Evolutionary conservation across 805 yeast genomes (phyloP).

Genomic region (Ogataea polymorpha): DNA sequence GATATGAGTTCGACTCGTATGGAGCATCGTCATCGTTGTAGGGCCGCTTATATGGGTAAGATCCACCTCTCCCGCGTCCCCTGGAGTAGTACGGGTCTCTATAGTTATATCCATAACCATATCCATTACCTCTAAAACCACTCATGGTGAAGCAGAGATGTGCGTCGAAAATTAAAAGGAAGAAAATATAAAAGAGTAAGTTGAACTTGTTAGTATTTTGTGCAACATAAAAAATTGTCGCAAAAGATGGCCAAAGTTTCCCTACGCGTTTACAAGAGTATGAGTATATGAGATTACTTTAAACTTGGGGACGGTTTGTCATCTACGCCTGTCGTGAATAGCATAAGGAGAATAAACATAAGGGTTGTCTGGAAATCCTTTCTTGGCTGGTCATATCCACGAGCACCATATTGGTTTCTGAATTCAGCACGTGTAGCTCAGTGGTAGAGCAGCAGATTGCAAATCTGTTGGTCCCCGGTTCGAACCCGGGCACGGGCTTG

Average conservation of each 20-base stretch:
- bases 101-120: conserved; percentile 7
- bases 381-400: not conserved
- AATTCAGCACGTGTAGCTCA: conserved; percentile 62
- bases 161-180: not conserved
- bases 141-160: conserved; percentile 2
- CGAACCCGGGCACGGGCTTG: conserved; percentile 89
- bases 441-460: conserved; percentile 99
- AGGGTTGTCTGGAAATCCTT: not conserved
- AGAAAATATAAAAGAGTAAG: not conserved
- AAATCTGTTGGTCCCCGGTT: conserved; percentile 98
- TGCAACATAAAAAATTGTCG: too few relatives aligned
- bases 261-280: too few relatives aligned
- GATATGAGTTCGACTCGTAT: not conserved
- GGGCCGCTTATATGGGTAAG: conserved; percentile 11
- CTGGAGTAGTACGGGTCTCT: conserved; percentile 11
- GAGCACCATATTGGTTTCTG: not conserved
- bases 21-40: conserved; percentile 3
- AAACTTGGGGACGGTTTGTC: too few relatives aligned
- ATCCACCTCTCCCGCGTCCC: conserved; percentile 12
- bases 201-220: not conserved
- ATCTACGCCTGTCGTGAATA: too few relatives aligned
- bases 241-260: too few relatives aligned
- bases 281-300: too few relatives aligned
- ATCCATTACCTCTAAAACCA: conserved; percentile 9
- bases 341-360: too few relatives aligned